Percentiles rank a stretch among this genome's conserved stretches.
Evolutionary conservation across 129 eudicot species (phyloP).

Genomic region (Pittosporum tobira): DNA sequence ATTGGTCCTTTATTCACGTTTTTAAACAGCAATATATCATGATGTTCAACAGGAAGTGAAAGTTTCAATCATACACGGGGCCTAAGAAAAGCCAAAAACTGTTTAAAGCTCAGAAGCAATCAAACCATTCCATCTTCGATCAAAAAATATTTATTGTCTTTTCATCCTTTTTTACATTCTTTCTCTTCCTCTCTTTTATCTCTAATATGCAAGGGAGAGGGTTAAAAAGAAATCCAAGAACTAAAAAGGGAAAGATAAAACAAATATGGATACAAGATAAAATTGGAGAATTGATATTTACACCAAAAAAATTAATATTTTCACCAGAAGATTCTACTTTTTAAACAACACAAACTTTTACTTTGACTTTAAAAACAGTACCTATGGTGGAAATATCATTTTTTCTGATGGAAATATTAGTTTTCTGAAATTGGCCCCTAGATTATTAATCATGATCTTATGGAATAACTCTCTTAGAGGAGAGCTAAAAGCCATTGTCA

Average conservation of each 20-base stretch:
- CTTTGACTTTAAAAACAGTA: no score
- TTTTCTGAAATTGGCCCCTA: no score
- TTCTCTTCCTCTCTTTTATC: slow-evolving; percentile 14
- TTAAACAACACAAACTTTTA: no score
- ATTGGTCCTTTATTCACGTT: slow-evolving; percentile 8
- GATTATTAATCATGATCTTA: no score
- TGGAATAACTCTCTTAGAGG: no score
- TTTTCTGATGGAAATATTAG: no score
- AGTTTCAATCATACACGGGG: neutral
- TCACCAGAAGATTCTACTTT: no score
- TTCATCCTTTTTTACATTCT: slow-evolving; percentile 6
- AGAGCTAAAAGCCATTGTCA: slow-evolving; percentile 18
- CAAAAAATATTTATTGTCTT: neutral
- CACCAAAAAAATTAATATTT: no score
- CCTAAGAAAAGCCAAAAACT: neutral
- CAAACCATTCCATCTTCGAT: neutral
- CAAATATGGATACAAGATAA: slow-evolving; percentile 1
- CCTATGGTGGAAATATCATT: no score
- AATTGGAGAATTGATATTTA: no score
- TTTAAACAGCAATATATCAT: no score
- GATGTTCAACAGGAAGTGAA: neutral
- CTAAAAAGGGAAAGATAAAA: slow-evolving; percentile 12
- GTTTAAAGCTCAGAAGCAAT: neutral
- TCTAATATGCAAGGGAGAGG: slow-evolving; percentile 15
- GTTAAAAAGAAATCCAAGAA: neutral